phyloP scores from a whole-genome alignment of 768 basidiomycete species.

The Suillus occidentalis region DNA sequence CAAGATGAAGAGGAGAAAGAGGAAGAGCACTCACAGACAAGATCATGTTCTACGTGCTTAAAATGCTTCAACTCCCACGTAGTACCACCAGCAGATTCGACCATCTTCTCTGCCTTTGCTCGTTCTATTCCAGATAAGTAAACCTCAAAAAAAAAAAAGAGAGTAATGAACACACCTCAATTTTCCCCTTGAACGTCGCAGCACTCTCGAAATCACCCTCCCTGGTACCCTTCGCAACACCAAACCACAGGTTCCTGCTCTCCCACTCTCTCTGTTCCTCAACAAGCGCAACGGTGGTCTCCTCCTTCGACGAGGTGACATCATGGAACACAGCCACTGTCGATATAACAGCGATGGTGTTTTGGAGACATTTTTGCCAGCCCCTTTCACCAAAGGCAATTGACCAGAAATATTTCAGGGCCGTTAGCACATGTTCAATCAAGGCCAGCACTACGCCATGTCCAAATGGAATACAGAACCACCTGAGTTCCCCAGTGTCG shows the following conservation, averaged over 20 bases:
- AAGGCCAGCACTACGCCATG: too few relatives aligned
- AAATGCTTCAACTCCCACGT: conserved; percentile 83
- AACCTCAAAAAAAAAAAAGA: neutral
- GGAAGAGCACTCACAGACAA: conserved; percentile 57
- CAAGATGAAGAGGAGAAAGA: neutral
- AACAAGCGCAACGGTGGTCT: conserved; percentile 60
- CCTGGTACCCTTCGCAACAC: conserved; percentile 87
- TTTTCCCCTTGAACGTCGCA: conserved; percentile 81
- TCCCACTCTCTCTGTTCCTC: conserved; percentile 80
- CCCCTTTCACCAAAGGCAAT: too few relatives aligned
- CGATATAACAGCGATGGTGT: too few relatives aligned
- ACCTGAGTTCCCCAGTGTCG: too few relatives aligned
- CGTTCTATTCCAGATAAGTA: conserved; percentile 59
- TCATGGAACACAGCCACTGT: conserved; percentile 78
- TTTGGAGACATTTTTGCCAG: too few relatives aligned
- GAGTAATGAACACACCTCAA: conserved; percentile 50
- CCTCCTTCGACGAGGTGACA: conserved; percentile 70
- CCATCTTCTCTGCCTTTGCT: conserved; percentile 84
- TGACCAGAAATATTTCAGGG: too few relatives aligned
- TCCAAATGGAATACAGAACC: too few relatives aligned
- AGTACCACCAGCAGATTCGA: conserved; percentile 71
- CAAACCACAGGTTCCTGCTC: conserved; percentile 80
- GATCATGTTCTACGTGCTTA: conserved; percentile 63
- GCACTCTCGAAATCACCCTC: conserved; percentile 93
- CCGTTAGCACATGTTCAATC: too few relatives aligned